phyloP scores from a whole-genome alignment of 1,284 basidiomycete genomes.

The Rhodotorula mucilaginosa region DNA sequence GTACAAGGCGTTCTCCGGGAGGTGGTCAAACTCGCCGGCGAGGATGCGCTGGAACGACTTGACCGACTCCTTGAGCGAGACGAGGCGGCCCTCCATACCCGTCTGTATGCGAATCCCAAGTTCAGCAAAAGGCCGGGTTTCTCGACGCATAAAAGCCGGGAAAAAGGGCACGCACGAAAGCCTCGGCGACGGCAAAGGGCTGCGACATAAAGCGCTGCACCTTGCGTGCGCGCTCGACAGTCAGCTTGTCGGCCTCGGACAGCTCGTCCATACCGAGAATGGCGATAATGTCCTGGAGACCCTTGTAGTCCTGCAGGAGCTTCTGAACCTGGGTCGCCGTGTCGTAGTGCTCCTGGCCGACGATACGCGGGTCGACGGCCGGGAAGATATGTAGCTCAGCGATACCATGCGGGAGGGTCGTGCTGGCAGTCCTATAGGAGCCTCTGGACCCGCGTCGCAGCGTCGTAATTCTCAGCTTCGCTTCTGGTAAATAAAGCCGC shows the following conservation, averaged over 20 bases:
- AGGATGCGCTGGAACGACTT: conserved; percentile 77
- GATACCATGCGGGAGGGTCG: conserved; percentile 96
- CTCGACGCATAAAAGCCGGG: too few relatives aligned
- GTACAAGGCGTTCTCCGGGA: conserved; percentile 75
- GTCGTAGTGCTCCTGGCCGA: conserved; percentile 87
- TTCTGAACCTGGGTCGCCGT: conserved; percentile 94
- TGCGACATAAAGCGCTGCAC: conserved; percentile 73
- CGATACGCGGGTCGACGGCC: conserved; percentile 97
- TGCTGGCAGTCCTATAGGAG: conserved; percentile 47
- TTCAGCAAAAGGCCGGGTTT: too few relatives aligned
- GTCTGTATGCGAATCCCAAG: conserved; percentile 63
- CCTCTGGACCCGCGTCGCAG: too few relatives aligned
- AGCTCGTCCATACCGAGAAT: conserved; percentile 99
- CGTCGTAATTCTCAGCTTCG: too few relatives aligned
- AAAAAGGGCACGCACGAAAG: conserved; percentile 59
- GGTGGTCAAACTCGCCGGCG: conserved; percentile 76
- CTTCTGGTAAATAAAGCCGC: too few relatives aligned
- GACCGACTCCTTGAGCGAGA: conserved; percentile 73
- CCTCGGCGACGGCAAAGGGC: conserved; percentile 96
- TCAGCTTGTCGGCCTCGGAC: conserved; percentile 98
- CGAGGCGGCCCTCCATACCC: conserved; percentile 67
- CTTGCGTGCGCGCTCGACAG: conserved; percentile 68
- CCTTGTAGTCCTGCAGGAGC: conserved; percentile 99
- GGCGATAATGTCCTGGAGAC: conserved; percentile 85
- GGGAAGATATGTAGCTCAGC: conserved; percentile 99